Conservation (phyloP, 2,329 filamentous ascomycete species). For the Rutstroemia sp. region DNA sequence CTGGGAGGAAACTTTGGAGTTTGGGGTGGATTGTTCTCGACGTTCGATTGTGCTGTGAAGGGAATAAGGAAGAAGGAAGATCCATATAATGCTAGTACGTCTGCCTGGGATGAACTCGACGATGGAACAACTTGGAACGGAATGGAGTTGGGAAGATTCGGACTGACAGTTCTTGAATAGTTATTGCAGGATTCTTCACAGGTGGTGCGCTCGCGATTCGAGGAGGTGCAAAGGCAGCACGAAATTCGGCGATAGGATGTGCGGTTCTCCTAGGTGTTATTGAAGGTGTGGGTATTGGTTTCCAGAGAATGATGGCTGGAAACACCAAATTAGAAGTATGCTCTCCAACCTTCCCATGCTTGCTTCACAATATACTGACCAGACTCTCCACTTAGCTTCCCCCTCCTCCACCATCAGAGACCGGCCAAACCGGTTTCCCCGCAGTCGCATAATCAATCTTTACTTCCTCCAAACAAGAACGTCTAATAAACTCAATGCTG, state of each 20-base stretch:
- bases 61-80: constrained; percentile 94
- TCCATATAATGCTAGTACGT: constrained; percentile 80
- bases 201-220: constrained; percentile 86
- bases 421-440: constrained; percentile 25
- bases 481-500: constrained; percentile 8
- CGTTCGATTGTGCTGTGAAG: constrained; percentile 95
- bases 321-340: constrained; percentile 74
- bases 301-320: constrained; percentile 89
- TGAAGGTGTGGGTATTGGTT: constrained; percentile 93
- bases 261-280: constrained; percentile 92
- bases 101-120: too few relatives aligned
- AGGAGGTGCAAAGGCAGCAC: constrained; percentile 83
- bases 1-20: constrained; percentile 97
- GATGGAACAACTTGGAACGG: not conserved
- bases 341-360: not conserved
- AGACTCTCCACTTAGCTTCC: constrained; percentile 16
- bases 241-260: constrained; percentile 95
- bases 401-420: constrained; percentile 27
- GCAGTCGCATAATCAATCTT: constrained; percentile 22
- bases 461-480: not conserved
- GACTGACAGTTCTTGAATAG: constrained; percentile 27
- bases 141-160: not conserved
- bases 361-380: constrained; percentile 4
- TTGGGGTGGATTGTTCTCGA: constrained; percentile 93
- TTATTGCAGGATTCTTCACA: constrained; percentile 95